phyloP scores from a whole-genome alignment of 306 rosid genomes.

The Hippophae tibetana region DNA sequence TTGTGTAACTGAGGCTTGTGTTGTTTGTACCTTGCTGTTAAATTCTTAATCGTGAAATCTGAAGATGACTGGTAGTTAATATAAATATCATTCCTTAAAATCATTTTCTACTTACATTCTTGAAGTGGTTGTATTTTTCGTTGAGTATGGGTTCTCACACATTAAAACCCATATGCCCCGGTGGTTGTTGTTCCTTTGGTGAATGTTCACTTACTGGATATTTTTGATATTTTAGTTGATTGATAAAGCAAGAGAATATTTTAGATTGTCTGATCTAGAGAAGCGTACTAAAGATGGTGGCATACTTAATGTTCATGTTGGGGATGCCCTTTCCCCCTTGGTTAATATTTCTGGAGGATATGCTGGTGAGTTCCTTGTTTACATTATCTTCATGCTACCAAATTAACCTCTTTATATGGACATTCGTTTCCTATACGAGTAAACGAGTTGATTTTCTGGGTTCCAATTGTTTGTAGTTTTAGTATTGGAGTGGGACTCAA shows the following conservation, averaged over 20 bases:
- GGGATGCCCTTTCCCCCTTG: constrained; percentile 63
- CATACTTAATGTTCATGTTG: constrained; percentile 58
- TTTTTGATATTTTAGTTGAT: constrained; percentile 47
- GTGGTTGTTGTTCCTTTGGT: constrained; percentile 9
- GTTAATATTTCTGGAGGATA: constrained; percentile 45
- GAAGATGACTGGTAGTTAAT: not conserved
- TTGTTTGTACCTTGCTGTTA: no score
- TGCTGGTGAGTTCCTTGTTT: constrained; percentile 62
- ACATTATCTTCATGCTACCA: constrained; percentile 12
- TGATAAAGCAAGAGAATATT: constrained; percentile 64
- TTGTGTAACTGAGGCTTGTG: no score
- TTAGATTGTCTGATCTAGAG: constrained; percentile 80
- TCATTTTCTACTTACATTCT: not conserved
- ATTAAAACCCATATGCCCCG: not conserved
- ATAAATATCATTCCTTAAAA: not conserved
- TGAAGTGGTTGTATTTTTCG: no score
- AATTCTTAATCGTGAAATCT: no score
- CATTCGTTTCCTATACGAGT: no score
- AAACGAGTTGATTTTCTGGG: not conserved
- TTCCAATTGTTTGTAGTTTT: not conserved
- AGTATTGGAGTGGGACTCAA: not conserved
- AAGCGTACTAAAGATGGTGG: constrained; percentile 69
- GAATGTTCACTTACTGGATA: constrained; percentile 15
- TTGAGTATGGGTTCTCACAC: no score
- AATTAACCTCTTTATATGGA: not conserved